phyloP scores from a whole-genome alignment of 1,284 basidiomycete species.

The Rhodotorula sp. region DNA sequence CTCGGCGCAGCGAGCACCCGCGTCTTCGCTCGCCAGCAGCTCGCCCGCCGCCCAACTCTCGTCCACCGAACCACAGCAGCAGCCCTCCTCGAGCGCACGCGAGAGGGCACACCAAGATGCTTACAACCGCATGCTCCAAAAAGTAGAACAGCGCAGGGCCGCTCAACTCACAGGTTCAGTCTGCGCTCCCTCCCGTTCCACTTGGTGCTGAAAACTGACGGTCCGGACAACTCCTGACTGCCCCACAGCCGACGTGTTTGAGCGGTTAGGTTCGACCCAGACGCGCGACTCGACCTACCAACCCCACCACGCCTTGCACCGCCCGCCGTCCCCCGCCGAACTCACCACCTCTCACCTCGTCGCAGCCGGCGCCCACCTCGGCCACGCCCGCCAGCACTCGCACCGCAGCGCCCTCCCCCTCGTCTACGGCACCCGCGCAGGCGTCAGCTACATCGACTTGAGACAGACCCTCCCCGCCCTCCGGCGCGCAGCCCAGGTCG shows the following conservation, averaged over 20 bases:
- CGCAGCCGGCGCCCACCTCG: conserved; percentile 90
- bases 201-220: not conserved
- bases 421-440: conserved; percentile 86
- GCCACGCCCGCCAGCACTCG: conserved; percentile 78
- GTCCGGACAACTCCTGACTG: not conserved
- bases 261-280: conserved; percentile 73
- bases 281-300: conserved; percentile 67
- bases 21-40: not conserved
- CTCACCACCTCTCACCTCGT: conserved; percentile 84
- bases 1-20: not conserved
- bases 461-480: conserved; percentile 90
- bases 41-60: not conserved
- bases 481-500: conserved; percentile 81
- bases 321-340: conserved; percentile 61
- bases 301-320: conserved; percentile 68
- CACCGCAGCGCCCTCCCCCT: conserved; percentile 88
- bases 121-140: conserved; percentile 20
- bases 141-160: conserved; percentile 31
- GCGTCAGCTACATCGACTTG: conserved; percentile 90
- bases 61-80: not conserved
- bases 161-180: conserved; percentile 27
- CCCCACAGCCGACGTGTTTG: conserved; percentile 56
- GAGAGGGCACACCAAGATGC: conserved; percentile 25
- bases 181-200: not conserved
- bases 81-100: conserved; percentile 1